A percentile compares a stretch with the other conserved stretches of the same genome.
These are phyloP conservation scores for Fusarium mexicanum DNA, from an alignment of 2,329 filamentous ascomycete genomes.

Conservation along the genomic window DNA sequence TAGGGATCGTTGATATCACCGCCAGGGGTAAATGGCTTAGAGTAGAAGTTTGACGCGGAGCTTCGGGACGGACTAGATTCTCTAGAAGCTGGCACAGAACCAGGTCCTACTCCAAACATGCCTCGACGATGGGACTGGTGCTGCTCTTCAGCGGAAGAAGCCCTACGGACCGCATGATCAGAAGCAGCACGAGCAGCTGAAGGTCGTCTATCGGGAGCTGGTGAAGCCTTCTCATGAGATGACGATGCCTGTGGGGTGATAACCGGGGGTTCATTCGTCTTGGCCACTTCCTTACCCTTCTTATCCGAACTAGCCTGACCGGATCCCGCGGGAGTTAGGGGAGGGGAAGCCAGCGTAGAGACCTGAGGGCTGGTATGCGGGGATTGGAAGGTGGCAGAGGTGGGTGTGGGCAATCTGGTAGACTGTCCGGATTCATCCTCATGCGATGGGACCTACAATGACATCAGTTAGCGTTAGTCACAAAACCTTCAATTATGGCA, in stretches of 20 bases:
- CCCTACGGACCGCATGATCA: slow-evolving; percentile 54
- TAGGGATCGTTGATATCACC: slow-evolving; percentile 88
- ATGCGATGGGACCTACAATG: slow-evolving; percentile 65
- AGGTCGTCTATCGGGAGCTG: slow-evolving; percentile 52
- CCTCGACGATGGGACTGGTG: slow-evolving; percentile 61
- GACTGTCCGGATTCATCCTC: slow-evolving; percentile 69
- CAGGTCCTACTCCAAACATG: slow-evolving; percentile 62
- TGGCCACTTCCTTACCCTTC: slow-evolving; percentile 48
- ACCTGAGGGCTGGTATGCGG: slow-evolving; percentile 73
- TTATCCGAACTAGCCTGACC: slow-evolving; percentile 49
- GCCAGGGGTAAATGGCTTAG: slow-evolving; percentile 79
- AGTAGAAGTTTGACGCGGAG: slow-evolving; percentile 70
- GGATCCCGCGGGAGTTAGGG: slow-evolving; percentile 86
- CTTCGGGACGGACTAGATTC: slow-evolving; percentile 73
- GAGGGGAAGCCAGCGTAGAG: slow-evolving; percentile 84
- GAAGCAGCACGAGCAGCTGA: slow-evolving; percentile 56
- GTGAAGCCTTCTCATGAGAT: slow-evolving; percentile 62
- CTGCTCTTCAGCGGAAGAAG: slow-evolving; percentile 53
- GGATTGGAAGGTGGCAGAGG: slow-evolving; percentile 71
- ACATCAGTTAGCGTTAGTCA: slow-evolving; percentile 43
- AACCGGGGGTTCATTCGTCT: slow-evolving; percentile 55
- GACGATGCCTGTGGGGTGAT: slow-evolving; percentile 76
- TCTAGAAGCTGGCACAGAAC: slow-evolving; percentile 66
- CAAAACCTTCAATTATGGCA: slow-evolving; percentile 21
- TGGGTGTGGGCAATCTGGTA: slow-evolving; percentile 72